Evolutionary conservation across 2,329 filamentous ascomycete genomes (phyloP).

Genomic region (Alternaria triticina): DNA sequence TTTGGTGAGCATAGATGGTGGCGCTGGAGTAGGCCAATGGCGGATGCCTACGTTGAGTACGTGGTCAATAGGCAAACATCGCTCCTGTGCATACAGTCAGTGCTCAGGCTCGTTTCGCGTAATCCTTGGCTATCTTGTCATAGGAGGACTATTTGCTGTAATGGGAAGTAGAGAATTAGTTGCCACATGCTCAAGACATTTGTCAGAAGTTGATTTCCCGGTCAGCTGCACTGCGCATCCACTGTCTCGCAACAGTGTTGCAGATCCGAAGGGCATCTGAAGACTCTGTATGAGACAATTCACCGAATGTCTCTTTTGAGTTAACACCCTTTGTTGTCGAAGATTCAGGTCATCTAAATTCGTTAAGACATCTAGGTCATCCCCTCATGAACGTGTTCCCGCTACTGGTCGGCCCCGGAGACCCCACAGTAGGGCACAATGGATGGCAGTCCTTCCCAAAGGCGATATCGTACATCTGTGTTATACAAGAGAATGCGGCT

Average conservation of each 20-base stretch:
- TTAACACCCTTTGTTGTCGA: not conserved
- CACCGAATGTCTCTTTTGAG: not conserved
- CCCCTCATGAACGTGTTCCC: not conserved
- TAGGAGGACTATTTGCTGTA: not conserved
- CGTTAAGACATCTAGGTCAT: not conserved
- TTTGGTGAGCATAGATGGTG: constrained; percentile 12
- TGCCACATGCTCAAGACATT: not conserved
- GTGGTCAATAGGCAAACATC: constrained; percentile 13
- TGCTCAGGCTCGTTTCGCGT: not conserved
- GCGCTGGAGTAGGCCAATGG: constrained; percentile 12
- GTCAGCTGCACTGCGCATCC: not conserved
- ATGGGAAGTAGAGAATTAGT: not conserved
- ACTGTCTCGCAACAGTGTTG: not conserved
- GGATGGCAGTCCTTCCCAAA: not conserved
- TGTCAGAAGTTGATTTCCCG: not conserved
- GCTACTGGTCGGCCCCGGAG: not conserved
- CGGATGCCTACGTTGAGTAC: constrained; percentile 5
- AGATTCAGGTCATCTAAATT: not conserved
- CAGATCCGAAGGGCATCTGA: not conserved
- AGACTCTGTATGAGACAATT: not conserved
- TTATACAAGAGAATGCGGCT: not conserved
- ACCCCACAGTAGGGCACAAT: not conserved
- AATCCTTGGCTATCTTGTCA: not conserved
- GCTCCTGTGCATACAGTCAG: not conserved
- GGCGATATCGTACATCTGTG: constrained; percentile 3